A percentile compares a stretch with the other conserved stretches of the same genome.
These are phyloP conservation scores for Aspergillus campestris DNA, from an alignment of 495 filamentous ascomycete genomes.

Conservation along the genomic window DNA sequence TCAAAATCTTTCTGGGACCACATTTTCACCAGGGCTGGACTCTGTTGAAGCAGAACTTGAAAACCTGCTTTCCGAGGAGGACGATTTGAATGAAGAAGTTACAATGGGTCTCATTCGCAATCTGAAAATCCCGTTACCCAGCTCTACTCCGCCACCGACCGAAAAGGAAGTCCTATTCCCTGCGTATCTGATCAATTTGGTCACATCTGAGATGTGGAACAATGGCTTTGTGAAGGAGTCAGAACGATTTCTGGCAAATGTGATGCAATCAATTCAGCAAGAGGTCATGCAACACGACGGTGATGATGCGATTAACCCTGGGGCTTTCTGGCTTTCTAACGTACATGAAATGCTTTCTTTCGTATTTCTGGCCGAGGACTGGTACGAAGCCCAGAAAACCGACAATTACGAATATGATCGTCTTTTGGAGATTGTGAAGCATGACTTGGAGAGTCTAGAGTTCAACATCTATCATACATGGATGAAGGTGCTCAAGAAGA, in stretches of 20 bases:
- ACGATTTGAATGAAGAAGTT: slow-evolving; percentile 91
- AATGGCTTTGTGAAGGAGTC: slow-evolving; percentile 99
- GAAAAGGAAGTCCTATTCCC: slow-evolving; percentile 99
- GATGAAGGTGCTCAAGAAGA: slow-evolving; percentile 99
- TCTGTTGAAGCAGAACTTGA: slow-evolving; percentile 91
- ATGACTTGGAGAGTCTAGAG: slow-evolving; percentile 94
- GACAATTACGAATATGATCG: slow-evolving; percentile 99
- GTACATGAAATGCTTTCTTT: slow-evolving; percentile 99
- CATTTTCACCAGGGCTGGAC: slow-evolving; percentile 70
- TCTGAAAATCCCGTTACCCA: slow-evolving; percentile 85
- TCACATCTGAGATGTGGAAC: slow-evolving; percentile 99
- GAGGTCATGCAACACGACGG: slow-evolving; percentile 98
- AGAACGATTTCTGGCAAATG: slow-evolving; percentile 95
- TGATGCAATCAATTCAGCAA: slow-evolving; percentile 99
- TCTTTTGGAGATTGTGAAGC: slow-evolving; percentile 96
- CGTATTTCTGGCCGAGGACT: slow-evolving; percentile 97
- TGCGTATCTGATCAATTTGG: slow-evolving; percentile 96
- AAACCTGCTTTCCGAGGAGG: slow-evolving; percentile 87
- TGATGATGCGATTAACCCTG: slow-evolving; percentile 94
- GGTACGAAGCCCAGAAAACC: slow-evolving; percentile 98
- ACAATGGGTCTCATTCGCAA: slow-evolving; percentile 92
- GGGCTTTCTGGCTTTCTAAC: slow-evolving; percentile 98
- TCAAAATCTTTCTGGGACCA: slow-evolving; percentile 56
- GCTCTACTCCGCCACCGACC: slow-evolving; percentile 73
- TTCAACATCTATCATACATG: slow-evolving; percentile 99